phyloP scores from a whole-genome alignment of 331 rosid genomes.

The Spiraea crenata region DNA sequence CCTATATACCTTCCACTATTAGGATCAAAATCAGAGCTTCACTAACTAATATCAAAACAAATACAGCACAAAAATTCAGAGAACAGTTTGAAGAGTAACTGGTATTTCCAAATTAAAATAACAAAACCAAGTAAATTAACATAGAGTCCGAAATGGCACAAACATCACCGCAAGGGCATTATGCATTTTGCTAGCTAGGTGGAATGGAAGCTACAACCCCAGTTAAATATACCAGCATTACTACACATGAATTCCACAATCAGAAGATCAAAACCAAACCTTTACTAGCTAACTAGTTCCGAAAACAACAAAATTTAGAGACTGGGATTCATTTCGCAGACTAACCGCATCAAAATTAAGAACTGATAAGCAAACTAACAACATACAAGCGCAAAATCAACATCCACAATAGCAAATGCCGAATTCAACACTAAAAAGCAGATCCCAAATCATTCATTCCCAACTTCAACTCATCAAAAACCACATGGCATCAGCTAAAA shows the following conservation, averaged over 20 bases:
- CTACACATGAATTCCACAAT: background rate
- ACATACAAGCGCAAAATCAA: background rate
- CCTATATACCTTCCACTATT: background rate
- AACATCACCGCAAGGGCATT: background rate
- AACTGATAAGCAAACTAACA: background rate
- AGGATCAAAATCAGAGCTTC: background rate
- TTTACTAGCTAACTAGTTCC: background rate
- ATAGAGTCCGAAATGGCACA: too few relatives aligned
- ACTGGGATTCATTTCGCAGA: too few relatives aligned
- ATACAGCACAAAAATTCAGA: background rate
- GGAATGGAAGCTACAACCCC: background rate
- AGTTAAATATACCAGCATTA: background rate
- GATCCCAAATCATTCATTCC: conserved; percentile 29
- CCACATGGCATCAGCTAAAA: background rate
- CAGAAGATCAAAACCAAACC: background rate
- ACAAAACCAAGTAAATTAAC: too few relatives aligned
- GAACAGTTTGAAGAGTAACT: too few relatives aligned
- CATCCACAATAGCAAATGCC: conserved; percentile 1
- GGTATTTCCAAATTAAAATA: too few relatives aligned
- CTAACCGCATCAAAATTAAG: background rate
- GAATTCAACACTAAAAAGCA: background rate
- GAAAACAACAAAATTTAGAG: background rate
- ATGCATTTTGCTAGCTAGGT: background rate
- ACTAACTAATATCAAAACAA: background rate
- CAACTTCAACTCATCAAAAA: conserved; percentile 14